Evolutionary conservation across 331 rosid species (phyloP), one percentile per base, ranked within the genome.

Genomic region (Acacia concinna): DNA sequence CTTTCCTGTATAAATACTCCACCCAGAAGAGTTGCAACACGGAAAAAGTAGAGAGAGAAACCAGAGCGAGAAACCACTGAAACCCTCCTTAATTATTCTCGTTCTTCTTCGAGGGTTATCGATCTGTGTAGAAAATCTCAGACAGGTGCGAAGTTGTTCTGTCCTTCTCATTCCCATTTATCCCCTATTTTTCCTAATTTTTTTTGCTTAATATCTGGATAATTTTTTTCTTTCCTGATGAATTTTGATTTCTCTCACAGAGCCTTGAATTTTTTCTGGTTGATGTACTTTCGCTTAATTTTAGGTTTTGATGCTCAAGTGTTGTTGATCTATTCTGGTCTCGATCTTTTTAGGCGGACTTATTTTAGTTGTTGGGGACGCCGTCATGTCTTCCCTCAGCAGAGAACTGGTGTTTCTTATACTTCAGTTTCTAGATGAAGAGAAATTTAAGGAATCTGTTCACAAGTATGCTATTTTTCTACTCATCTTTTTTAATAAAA

Each of bases 391-490:
- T 79, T 96, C 99, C 84, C 92, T 96, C 10, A 96, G 99, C 96
- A 91, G 99, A 79, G 99, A 96, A 78, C 97, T 96, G 20, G 99
- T 93, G 52, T 96, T 96, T 90, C 97, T 96, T 60, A 96, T 96
- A 91, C 99, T 96, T 82, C 99, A 96, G 91, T 96, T 96, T 89
- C 92, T 96, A 3, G 99, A 96, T 56, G 99, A 96, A 87, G 99
- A 96, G 86, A 96, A 96, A 93, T 96, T 93, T 79, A 96, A 93
- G 83, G 99, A 93, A 74, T 88, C 97, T 70, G 99, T 96, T 74
- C 99, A 93, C 84, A 96, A 86, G 99, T 96, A 87, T 27, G 90
- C 51, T 71, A 41, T 37, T 81, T 66, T 75, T 28, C 9, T 35
- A 43, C 65, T 77, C 30, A 31, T 28, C 18, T 9, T 15, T 34